Conservation (phyloP, 2,329 filamentous ascomycete genomes). For the Cytospora piceae region DNA sequence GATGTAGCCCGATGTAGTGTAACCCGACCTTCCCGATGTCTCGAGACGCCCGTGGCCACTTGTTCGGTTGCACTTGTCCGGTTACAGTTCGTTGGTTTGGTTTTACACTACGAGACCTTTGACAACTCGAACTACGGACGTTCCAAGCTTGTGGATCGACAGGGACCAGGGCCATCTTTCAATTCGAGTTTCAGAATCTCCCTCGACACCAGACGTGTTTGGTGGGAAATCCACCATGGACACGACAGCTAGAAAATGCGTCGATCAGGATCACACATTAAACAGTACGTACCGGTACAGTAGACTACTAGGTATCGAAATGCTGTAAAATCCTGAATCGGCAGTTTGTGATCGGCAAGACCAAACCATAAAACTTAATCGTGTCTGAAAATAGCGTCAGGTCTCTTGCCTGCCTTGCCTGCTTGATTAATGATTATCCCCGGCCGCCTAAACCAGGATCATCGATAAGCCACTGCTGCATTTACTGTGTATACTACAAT, state of each 20-base stretch:
- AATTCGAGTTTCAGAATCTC: slow-evolving; percentile 21
- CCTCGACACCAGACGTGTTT: slow-evolving; percentile 23
- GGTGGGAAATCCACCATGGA: slow-evolving; percentile 12
- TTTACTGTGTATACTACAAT: no score
- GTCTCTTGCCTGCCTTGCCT: background rate
- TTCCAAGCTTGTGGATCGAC: background rate
- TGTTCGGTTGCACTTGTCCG: background rate
- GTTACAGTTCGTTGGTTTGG: background rate
- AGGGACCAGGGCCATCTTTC: slow-evolving; percentile 14
- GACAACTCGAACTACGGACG: no score
- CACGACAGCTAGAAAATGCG: background rate
- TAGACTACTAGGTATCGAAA: no score
- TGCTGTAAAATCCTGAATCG: background rate
- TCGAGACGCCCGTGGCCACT: background rate
- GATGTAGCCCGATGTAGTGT: background rate
- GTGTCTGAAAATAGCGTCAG: background rate
- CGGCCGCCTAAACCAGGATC: no score
- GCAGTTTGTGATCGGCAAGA: background rate
- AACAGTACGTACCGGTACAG: no score
- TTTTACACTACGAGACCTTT: background rate
- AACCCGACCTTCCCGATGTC: background rate
- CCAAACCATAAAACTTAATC: slow-evolving; percentile 1
- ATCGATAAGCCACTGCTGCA: no score
- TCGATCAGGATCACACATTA: background rate
- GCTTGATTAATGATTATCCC: no score